Conservation (phyloP, 768 basidiomycete species). For the Porphyrellus cyaneotinctus region DNA sequence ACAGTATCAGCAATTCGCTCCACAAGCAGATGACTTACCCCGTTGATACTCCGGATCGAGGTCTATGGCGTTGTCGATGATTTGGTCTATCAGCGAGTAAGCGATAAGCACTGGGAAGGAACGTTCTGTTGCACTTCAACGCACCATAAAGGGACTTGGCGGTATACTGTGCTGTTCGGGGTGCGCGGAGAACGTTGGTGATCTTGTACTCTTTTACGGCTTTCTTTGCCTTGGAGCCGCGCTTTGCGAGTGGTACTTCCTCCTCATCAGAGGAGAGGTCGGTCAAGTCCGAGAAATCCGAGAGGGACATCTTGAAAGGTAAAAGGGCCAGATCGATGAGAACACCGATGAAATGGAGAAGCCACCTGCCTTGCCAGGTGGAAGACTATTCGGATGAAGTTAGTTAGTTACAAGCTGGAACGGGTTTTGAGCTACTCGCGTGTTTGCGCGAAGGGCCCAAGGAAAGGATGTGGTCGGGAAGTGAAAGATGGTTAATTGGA, state of each 20-base stretch:
- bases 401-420: not conserved
- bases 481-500: not conserved
- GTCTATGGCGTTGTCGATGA: slow-evolving; percentile 44
- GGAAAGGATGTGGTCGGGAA: not conserved
- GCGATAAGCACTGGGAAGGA: not conserved
- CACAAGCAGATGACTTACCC: slow-evolving; percentile 33
- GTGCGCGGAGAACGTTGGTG: slow-evolving; percentile 33
- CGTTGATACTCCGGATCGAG: slow-evolving; percentile 66
- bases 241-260: slow-evolving; percentile 26
- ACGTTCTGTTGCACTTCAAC: not conserved
- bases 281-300: slow-evolving; percentile 46
- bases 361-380: not conserved
- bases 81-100: slow-evolving; percentile 37
- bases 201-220: slow-evolving; percentile 30
- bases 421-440: not conserved
- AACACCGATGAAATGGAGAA: not conserved
- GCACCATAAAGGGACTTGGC: slow-evolving; percentile 43
- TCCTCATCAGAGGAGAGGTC: slow-evolving; percentile 43
- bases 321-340: not conserved
- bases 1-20: not conserved
- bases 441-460: not conserved
- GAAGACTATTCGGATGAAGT: not conserved
- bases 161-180: slow-evolving; percentile 40
- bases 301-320: slow-evolving; percentile 30
- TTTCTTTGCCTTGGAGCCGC: slow-evolving; percentile 21